These are phyloP conservation scores for Kondoa subrosea DNA, from an alignment of 768 basidiomycete genomes.

Conservation along the genomic window DNA sequence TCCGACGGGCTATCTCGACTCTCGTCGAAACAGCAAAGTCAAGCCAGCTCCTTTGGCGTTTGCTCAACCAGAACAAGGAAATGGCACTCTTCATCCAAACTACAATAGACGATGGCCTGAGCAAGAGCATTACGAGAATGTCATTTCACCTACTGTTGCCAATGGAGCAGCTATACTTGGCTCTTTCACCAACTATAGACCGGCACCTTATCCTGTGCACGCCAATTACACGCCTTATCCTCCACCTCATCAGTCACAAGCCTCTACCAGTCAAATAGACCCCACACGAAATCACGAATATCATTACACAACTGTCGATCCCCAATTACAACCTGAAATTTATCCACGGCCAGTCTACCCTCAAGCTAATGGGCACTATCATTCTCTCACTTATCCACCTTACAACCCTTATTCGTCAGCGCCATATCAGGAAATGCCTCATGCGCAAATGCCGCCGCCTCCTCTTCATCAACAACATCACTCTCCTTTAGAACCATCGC, in stretches of 20 bases:
- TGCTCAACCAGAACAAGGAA: too few relatives aligned
- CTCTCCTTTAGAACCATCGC: neutral
- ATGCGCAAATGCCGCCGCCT: neutral
- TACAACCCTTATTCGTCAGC: neutral
- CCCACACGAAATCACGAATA: too few relatives aligned
- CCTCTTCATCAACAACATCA: too few relatives aligned
- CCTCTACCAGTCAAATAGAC: too few relatives aligned
- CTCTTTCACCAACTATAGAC: conserved; percentile 14
- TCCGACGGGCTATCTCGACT: too few relatives aligned
- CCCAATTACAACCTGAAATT: too few relatives aligned
- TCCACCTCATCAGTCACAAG: neutral
- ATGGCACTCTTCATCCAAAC: too few relatives aligned
- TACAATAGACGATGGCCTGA: neutral
- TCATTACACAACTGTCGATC: too few relatives aligned
- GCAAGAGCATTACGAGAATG: conserved; percentile 1
- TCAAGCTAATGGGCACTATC: neutral
- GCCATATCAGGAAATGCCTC: neutral
- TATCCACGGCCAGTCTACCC: neutral
- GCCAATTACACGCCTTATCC: neutral
- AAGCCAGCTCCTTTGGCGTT: too few relatives aligned
- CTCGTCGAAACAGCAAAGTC: too few relatives aligned
- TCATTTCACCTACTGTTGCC: conserved; percentile 24
- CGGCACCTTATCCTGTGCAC: neutral
- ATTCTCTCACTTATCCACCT: neutral
- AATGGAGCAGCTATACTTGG: conserved; percentile 26